Evolutionary conservation across 345 rosid genomes (phyloP), one percentile per base, ranked within the genome.

Genomic region (Xanthoceras sorbifolium): DNA sequence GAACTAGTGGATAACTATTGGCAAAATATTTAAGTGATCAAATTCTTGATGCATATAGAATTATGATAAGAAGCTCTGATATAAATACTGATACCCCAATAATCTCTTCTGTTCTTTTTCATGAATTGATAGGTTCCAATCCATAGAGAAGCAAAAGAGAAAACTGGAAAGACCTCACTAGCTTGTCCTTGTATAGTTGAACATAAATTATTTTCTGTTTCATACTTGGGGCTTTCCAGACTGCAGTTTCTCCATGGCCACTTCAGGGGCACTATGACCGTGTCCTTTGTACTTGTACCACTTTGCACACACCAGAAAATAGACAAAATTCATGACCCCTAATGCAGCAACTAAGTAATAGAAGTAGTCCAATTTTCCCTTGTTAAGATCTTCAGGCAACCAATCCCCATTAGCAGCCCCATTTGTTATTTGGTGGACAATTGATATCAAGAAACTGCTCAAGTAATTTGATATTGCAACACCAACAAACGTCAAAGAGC

Each of bases 321-420:
- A 84, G 0, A 68, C 80, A 2, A 84, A 74, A 69, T 84, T 86
- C 9, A 81, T 11, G 9, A 57, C 73, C 63, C 64, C 71, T 12
- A 86, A 29, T 5, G 74, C 86, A 67, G 89, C 83, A 71, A 86
- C 59, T 60, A 84, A 74, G 85, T 76, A 86, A 9, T 84, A 86
- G 64, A 84, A 78, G 67, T 76, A 80, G 40, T 86, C 87, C 82
- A 86, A 76, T 46, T 67, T 84, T 40, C 86, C 87, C 65, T 82
- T 80, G 68, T 86, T 86, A 15, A 86, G 84, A 70, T 86, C 89
- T 25, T 84, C 84, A 4, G 87, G 67, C 74, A 86, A 67, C 89
- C 87, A 86, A 11, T 83, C 76, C 6, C 68, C 81, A 7, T 10
- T 68, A 44, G 25, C 26, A 20, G 82, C 48, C 48, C 78, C 67